Percentiles rank a stretch among this genome's conserved stretches.
Evolutionary conservation across 192 early-diverging fungal genomes (phyloP).

Genomic region (Coemansia sp.): DNA sequence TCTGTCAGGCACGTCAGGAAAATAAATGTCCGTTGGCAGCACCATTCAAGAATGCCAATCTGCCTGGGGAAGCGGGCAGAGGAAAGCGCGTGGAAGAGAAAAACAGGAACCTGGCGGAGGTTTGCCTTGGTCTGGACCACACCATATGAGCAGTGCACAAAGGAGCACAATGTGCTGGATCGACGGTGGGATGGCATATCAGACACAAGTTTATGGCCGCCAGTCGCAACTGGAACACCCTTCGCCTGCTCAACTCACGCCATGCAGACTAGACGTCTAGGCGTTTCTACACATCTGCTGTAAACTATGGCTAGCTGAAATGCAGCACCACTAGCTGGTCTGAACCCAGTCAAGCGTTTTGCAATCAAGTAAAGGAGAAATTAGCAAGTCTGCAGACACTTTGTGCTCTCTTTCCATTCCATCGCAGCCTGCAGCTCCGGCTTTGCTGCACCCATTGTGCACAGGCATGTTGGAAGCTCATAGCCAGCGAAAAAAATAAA

Average conservation of each 20-base stretch:
- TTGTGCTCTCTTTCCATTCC: not conserved
- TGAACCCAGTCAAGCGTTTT: not conserved
- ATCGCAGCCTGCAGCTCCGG: constrained; percentile 6
- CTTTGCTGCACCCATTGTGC: constrained; percentile 2
- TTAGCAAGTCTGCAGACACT: not conserved
- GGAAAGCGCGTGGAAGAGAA: not conserved
- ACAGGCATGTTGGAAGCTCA: not conserved
- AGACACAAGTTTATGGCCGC: not conserved
- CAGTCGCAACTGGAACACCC: too few relatives aligned
- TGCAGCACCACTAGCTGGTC: not conserved
- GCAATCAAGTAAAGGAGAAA: not conserved
- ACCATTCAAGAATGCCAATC: not conserved
- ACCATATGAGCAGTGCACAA: not conserved
- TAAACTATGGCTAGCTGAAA: not conserved
- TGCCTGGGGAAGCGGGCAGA: not conserved
- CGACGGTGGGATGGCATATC: not conserved
- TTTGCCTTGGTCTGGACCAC: not conserved
- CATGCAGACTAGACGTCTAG: too few relatives aligned
- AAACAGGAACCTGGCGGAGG: not conserved
- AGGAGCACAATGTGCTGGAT: not conserved
- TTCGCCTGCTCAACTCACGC: too few relatives aligned
- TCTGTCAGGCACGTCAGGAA: not conserved
- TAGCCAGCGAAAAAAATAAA: constrained; percentile 6
- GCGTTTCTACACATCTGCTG: not conserved
- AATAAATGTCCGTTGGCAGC: not conserved